Evolutionary conservation across 1,284 basidiomycete species (phyloP), one percentile per base, ranked within the genome.

Genomic region (Papiliotrema fonsecae): DNA sequence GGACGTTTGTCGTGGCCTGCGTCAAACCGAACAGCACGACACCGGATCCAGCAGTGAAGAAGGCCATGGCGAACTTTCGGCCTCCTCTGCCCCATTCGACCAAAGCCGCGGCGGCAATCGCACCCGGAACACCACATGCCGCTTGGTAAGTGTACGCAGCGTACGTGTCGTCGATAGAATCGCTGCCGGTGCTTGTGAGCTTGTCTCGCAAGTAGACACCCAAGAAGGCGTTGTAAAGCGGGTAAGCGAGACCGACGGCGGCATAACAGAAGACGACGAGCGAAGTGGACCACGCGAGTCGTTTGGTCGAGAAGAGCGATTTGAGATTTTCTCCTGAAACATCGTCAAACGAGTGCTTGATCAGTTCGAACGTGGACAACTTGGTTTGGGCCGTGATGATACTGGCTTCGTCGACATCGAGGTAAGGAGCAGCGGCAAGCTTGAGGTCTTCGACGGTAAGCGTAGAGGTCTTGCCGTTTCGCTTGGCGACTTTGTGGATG

Each of bases 21-120:
- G 83, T 84, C 63, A 83, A 82, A 30, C 78, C 71, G 68, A 83
- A 83, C 53, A 84, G 67, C 65, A 83, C 83, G 41, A 82, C 56
- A 6, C 78, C 80, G 0, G 81, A 79, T 21, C 78, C 52, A n/a
- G 73, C 56, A 0, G 81, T 81, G 26, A 77, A 78, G 26, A 75
- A 54, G 5, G 78, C 56, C 69, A 82, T 77, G 13, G 79, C 77
- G 42, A 77, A 66, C 60, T 81, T 81, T 45, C 81, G 65, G 1
- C 80, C 81, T 1, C 78, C 77, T 25, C 51, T 67, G 19, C 75
- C 61, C 67, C 76, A 75, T 47, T 83, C 81, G 34, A 84, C 81
- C 16, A 82, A 67, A 7, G 73, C 62, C 13, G 80, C 77, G 0
- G 82, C 82, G 14, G 80, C 68, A 21, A 83, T 61, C 1, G 80